These are phyloP conservation scores for Metschnikowia sp. DNA, from an alignment of 805 yeast genomes.

Conservation along the genomic window DNA sequence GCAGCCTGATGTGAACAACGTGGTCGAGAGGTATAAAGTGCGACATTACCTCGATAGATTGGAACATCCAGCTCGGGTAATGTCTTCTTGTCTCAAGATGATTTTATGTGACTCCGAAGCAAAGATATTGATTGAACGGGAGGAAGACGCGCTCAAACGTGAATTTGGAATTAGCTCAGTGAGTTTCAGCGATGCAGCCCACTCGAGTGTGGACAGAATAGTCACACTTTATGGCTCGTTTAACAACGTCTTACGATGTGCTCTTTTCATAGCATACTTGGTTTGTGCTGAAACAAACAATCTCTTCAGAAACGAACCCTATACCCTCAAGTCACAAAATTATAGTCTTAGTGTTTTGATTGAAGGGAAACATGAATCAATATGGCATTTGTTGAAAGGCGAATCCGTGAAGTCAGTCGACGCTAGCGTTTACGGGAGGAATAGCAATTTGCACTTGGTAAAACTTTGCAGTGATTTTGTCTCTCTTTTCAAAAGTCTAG, in stretches of 20 bases:
- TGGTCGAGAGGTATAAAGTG: conserved; percentile 26
- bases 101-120: conserved; percentile 27
- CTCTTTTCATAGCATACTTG: conserved; percentile 25
- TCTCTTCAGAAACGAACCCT: conserved; percentile 18
- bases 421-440: conserved; percentile 8
- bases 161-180: conserved; percentile 23
- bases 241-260: conserved; percentile 22
- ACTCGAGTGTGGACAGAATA: conserved; percentile 31
- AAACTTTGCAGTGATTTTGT: conserved; percentile 12
- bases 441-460: conserved; percentile 9
- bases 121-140: conserved; percentile 16
- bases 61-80: conserved; percentile 4
- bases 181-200: conserved; percentile 18
- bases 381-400: background rate
- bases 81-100: conserved; percentile 17
- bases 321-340: conserved; percentile 33
- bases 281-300: conserved; percentile 27
- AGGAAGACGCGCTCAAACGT: conserved; percentile 15
- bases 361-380: conserved; percentile 10
- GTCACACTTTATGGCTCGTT: conserved; percentile 28
- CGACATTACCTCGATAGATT: conserved; percentile 22
- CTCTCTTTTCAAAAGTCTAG: conserved; percentile 12
- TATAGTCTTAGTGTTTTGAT: conserved; percentile 18
- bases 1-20: conserved; percentile 1
- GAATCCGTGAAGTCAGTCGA: conserved; percentile 7